Base-by-base conservation (phyloP, 2,329 filamentous ascomycete species). In the Ascosphaera aggregata region DNA sequence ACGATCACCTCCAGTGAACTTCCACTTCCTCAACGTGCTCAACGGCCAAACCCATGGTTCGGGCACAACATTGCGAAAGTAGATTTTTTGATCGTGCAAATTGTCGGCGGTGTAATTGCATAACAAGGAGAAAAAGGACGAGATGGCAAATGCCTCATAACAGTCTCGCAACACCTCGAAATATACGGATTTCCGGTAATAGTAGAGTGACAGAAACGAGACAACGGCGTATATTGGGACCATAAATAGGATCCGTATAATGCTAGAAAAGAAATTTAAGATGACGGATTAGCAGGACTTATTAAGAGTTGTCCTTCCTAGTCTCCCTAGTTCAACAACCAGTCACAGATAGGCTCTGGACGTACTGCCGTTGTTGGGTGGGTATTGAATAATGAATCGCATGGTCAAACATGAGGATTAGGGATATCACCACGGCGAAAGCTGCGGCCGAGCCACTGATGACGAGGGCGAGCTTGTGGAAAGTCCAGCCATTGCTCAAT, bases 171-270 rank as follows among this genome's bases (percentile, higher is more conserved):
- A 61, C 39, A 89, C 74, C 50, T 80, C 68, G 54, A 77, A 89
- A 60, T 91, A 91, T 41, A 89, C 70, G 37, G 76, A 72, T 49
- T 84, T 69, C 53, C 67, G 70, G 62, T 89, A 86, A 60, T 69
- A 84, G 46, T 68, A 64, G 48, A 81, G 71, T 43, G 73, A 74
- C 30, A 86, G 65, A 51, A 80, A 80, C 24, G 78, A 74, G 16
- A 82, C 74, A 31, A 73, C 63, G 38, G 76, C 66, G 55, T 91
- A 91, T 43, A 91, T 65, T 31, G 82, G 82, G 38, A 91, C 71
- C 80, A 91, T 86, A 54, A 85, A 75, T 18, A 92, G 67, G 46
- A 92, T 86, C 37, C 82, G 79, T 48, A 91, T 85, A 49, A 89
- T 84, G 52, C 74, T 80, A 47, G 18, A 22, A 15, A 31, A 31